Evolutionary conservation across 306 rosid species (phyloP).

Genomic region (Trifolium pratense): DNA sequence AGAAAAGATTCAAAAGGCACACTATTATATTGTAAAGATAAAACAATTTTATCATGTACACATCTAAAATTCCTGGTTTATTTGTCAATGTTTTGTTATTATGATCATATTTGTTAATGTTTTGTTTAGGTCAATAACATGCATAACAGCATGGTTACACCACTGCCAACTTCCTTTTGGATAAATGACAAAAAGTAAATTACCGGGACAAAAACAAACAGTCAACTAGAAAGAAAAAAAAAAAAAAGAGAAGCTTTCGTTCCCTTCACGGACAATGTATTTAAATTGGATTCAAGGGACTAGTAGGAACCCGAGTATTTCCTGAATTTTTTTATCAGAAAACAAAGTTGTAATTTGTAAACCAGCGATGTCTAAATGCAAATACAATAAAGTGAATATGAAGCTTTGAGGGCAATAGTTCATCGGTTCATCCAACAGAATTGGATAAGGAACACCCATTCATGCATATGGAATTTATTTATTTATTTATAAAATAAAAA

Average conservation of each 20-base stretch:
- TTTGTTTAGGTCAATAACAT: neutral
- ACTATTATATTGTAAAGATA: neutral
- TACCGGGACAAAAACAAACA: neutral
- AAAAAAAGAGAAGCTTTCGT: neutral
- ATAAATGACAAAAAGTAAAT: neutral
- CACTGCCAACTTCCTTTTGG: neutral
- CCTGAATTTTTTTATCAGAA: neutral
- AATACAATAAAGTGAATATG: slow-evolving; percentile 10
- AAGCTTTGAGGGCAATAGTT: neutral
- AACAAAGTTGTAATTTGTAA: slow-evolving; percentile 23
- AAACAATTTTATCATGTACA: neutral
- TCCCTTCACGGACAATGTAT: no score
- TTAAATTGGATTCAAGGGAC: neutral
- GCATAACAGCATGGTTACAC: neutral
- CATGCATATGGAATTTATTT: slow-evolving; percentile 10
- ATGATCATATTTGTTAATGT: no score
- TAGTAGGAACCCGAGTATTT: neutral
- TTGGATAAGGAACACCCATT: neutral
- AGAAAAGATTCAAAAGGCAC: neutral
- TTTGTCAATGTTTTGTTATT: slow-evolving; percentile 11
- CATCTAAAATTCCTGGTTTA: slow-evolving; percentile 1
- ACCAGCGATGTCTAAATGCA: neutral
- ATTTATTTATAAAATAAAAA: slow-evolving; percentile 25
- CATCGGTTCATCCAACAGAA: slow-evolving; percentile 11
- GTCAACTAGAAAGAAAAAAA: neutral